phyloP scores from a whole-genome alignment of 2,329 filamentous ascomycete species.

The Colletotrichum musicola region DNA sequence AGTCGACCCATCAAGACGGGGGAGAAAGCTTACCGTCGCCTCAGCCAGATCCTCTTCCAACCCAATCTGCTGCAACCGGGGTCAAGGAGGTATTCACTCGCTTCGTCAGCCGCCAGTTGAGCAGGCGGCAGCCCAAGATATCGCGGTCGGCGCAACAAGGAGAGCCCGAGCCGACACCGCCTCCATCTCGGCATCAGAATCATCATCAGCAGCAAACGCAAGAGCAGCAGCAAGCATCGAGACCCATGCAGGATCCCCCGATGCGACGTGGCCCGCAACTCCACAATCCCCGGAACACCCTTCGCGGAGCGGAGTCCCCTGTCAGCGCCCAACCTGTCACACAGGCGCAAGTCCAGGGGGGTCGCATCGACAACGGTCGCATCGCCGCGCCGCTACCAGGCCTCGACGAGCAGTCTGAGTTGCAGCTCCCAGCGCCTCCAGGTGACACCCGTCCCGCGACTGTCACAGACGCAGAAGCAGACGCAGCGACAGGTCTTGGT shows the following conservation, averaged over 20 bases:
- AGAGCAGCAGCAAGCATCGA: neutral
- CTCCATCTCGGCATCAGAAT: conserved; percentile 17
- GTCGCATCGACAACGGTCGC: conserved; percentile 29
- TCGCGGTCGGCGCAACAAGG: conserved; percentile 3
- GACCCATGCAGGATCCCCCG: conserved; percentile 28
- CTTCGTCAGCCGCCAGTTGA: conserved; percentile 24
- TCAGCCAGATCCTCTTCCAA: conserved; percentile 8
- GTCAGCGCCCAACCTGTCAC: conserved; percentile 20
- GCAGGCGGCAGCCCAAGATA: neutral
- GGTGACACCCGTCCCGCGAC: conserved; percentile 7
- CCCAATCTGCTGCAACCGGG: conserved; percentile 1
- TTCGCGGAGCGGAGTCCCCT: conserved; percentile 9
- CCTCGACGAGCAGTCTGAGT: conserved; percentile 27
- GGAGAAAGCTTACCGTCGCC: conserved; percentile 1
- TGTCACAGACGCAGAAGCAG: neutral
- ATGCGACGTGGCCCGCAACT: conserved; percentile 35
- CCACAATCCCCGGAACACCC: conserved; percentile 39
- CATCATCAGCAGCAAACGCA: neutral
- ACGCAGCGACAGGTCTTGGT: conserved; percentile 13
- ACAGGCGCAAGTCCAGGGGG: conserved; percentile 14
- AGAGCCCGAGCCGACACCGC: conserved; percentile 17
- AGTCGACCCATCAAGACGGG: neutral
- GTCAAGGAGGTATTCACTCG: conserved; percentile 33
- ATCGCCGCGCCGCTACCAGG: conserved; percentile 29
- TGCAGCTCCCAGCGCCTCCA: conserved; percentile 11